These are phyloP conservation scores for Grosmannia clavigera DNA, from an alignment of 2,329 filamentous ascomycete species.

Conservation along the genomic window DNA sequence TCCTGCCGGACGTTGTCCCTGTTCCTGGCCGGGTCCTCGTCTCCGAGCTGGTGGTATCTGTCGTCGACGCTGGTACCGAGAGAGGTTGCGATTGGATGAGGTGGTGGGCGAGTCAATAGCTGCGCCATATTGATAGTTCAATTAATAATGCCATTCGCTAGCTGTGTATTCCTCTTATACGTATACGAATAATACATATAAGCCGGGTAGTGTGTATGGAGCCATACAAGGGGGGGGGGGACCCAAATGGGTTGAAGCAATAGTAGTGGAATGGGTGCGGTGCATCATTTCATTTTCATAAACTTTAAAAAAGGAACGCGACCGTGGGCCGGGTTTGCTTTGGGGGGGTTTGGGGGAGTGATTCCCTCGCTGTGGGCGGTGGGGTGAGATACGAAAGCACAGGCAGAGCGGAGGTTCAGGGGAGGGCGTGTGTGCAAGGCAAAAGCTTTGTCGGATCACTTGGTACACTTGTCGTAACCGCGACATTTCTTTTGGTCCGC, in stretches of 20 bases:
- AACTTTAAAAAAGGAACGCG: constrained; percentile 12
- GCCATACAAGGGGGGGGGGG: constrained; percentile 11
- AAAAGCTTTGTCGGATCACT: background rate
- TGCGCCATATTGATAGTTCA: constrained; percentile 27
- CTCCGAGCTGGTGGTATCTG: background rate
- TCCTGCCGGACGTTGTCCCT: background rate
- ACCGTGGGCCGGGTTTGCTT: constrained; percentile 21
- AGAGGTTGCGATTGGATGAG: background rate
- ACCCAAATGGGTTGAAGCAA: background rate
- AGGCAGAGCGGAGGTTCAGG: background rate
- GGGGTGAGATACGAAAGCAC: background rate
- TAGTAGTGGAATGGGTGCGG: background rate
- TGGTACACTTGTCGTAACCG: background rate
- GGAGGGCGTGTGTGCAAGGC: background rate
- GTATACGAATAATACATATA: background rate
- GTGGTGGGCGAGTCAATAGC: constrained; percentile 8
- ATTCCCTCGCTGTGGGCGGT: background rate
- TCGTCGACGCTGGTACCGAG: constrained; percentile 4
- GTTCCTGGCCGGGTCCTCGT: background rate
- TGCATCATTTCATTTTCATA: background rate
- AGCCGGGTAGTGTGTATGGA: constrained; percentile 17
- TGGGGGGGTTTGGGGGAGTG: background rate
- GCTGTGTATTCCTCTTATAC: constrained; percentile 13
- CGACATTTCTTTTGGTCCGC: too few species aligned
- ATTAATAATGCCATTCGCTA: constrained; percentile 16